A percentile compares a stretch with the other conserved stretches of the same genome.
phyloP scores from a whole-genome alignment of 306 rosid genomes.

The Prunus dulcis region DNA sequence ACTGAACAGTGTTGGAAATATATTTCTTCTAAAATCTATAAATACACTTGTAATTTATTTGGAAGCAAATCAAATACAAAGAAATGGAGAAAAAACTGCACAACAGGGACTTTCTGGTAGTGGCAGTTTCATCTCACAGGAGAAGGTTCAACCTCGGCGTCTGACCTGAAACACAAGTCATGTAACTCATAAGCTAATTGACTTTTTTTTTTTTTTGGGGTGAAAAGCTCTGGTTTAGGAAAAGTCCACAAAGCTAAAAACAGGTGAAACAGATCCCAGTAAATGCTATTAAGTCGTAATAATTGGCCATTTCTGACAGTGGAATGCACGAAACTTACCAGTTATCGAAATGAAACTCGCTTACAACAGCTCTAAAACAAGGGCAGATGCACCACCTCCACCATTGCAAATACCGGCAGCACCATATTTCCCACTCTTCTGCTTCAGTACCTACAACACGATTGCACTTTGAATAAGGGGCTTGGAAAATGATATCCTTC shows the following conservation, averaged over 20 bases:
- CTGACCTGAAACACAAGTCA: neutral
- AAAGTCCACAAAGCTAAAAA: too few species aligned
- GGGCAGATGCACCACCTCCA: slow-evolving; percentile 99
- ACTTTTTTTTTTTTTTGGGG: too few species aligned
- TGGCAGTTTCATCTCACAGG: slow-evolving; percentile 23
- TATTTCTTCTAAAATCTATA: slow-evolving; percentile 22
- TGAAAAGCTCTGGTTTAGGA: too few species aligned
- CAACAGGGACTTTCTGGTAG: slow-evolving; percentile 18
- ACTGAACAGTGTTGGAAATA: neutral
- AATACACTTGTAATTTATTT: slow-evolving; percentile 29
- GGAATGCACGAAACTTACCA: neutral
- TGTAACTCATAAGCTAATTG: neutral
- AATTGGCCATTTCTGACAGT: neutral
- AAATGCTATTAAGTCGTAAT: neutral
- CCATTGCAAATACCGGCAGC: slow-evolving; percentile 97
- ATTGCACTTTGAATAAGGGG: slow-evolving; percentile 7
- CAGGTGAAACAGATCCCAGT: neutral
- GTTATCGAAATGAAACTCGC: slow-evolving; percentile 15
- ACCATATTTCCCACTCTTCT: slow-evolving; percentile 85
- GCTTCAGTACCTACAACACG: slow-evolving; percentile 65
- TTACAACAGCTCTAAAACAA: slow-evolving; percentile 84
- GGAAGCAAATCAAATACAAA: slow-evolving; percentile 8
- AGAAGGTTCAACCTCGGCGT: neutral
- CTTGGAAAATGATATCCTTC: neutral
- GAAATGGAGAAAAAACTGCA: slow-evolving; percentile 17